Base-by-base conservation (phyloP, 1,139 yeast genomes). In the Yamadazyma siamensis region DNA sequence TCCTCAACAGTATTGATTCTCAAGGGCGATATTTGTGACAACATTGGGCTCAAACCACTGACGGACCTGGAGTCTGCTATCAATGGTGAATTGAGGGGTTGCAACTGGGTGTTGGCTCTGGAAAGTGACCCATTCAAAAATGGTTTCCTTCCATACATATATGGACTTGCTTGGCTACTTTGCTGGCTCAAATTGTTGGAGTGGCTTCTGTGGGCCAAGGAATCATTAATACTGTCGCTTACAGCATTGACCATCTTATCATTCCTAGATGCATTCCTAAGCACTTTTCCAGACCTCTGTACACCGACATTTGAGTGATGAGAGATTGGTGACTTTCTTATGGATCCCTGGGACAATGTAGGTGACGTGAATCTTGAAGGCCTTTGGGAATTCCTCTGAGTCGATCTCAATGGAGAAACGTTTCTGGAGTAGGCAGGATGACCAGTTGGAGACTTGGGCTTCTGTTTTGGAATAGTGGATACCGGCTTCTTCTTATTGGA, bases 61-160 rank as follows among this genome's bases (percentile, higher is more conserved):
- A 3, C 6, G 16, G 15, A 10, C 13, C 13, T 13, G 14, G 5
- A 5, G 13, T 23, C 25, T 6, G 40, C 33, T 5, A 41, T 28
- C 21, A 61, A 45, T 2, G 68, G 66, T 0, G 60, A 47, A 28
- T 53, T 51, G 24, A 62, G 52, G 4, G 68, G 67, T 32, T 49
- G 59, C 17, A 61, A 39, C 22, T 47, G 54, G 10, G 47, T 32
- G 1, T 38, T 39, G 13, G 49, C 37, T 23, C 39, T 47, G 15
- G 40, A 33, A 5, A 37, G 33, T 3, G 63, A 56, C 29, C 57
- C 52, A n/a, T 45, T 27, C 17, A 26, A 19, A 13, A 13, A 22
- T 2, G 19, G 21, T 6, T 26, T 23, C 5, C 23, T 20, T 9
- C 21, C 28, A 6, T 14, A 10, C 15, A 15, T 11, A 16, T 21